Percentiles rank a stretch among this genome's conserved stretches.
phyloP scores from a whole-genome alignment of 768 basidiomycete species.

The Kwoniella dendrophila region DNA sequence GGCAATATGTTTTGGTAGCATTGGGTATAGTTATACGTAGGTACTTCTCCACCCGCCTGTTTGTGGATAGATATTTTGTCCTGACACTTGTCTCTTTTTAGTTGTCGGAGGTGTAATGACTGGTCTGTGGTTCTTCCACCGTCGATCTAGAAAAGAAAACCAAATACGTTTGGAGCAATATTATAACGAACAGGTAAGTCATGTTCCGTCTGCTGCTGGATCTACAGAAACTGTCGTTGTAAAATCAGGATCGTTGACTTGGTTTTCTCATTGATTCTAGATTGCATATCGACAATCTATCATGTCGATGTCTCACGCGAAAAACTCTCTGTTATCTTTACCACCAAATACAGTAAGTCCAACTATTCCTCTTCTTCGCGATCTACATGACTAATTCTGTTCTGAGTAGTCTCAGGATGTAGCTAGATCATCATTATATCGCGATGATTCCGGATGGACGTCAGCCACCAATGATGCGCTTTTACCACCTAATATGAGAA shows the following conservation, averaged over 20 bases:
- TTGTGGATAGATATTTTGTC: background rate
- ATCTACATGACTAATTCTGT: no score
- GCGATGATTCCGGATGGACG: constrained; percentile 29
- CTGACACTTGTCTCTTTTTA: constrained; percentile 45
- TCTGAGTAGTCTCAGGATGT: constrained; percentile 29
- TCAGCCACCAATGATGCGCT: constrained; percentile 8
- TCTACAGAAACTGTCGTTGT: background rate
- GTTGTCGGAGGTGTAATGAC: constrained; percentile 75
- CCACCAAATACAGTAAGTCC: constrained; percentile 42
- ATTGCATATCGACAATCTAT: constrained; percentile 54
- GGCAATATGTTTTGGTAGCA: constrained; percentile 73
- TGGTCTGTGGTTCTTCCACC: constrained; percentile 70
- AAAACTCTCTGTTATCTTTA: constrained; percentile 42
- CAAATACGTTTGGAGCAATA: constrained; percentile 83
- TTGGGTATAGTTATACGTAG: constrained; percentile 73
- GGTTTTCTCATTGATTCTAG: constrained; percentile 16
- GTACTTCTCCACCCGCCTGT: constrained; percentile 37
- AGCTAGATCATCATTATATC: constrained; percentile 36
- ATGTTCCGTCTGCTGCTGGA: background rate
- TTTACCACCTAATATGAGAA: constrained; percentile 37
- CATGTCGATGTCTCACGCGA: constrained; percentile 53
- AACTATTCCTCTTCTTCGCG: background rate
- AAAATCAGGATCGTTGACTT: background rate
- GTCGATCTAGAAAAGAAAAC: constrained; percentile 71
- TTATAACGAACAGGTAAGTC: constrained; percentile 74